Conservation (phyloP, 1,284 basidiomycete species). For the Microbotryomycetes sp. region DNA sequence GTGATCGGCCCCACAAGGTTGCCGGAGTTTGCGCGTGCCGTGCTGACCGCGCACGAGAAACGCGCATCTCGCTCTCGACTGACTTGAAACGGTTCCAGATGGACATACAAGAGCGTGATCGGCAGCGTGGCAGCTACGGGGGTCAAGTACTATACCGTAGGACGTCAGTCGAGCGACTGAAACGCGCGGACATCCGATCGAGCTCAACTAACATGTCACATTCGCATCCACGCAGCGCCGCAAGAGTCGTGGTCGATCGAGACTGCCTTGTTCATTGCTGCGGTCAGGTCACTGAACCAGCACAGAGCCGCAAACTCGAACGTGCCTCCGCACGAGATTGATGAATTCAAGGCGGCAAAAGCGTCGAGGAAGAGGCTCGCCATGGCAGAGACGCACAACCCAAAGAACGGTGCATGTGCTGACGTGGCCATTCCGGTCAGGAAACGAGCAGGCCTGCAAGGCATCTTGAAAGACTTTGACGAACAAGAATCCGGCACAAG, state of each 20-base stretch:
- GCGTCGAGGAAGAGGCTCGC: slow-evolving; percentile 1
- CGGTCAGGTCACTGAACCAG: neutral
- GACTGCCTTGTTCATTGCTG: slow-evolving; percentile 11
- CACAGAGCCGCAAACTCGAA: neutral
- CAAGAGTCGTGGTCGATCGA: slow-evolving; percentile 10
- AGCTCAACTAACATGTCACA: neutral
- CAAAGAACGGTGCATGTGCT: slow-evolving; percentile 5
- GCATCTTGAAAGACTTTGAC: slow-evolving; percentile 4
- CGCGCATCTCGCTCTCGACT: too few relatives aligned
- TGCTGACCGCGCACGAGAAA: neutral
- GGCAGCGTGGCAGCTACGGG: neutral
- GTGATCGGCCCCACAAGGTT: neutral
- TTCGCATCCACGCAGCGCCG: neutral
- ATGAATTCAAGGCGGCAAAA: neutral
- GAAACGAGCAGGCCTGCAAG: neutral
- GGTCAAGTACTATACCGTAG: neutral
- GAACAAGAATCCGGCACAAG: slow-evolving; percentile 2
- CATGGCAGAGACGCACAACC: neutral
- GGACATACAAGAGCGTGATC: neutral
- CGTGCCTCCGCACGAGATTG: neutral
- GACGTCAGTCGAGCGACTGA: neutral
- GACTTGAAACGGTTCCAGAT: neutral
- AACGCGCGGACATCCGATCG: neutral
- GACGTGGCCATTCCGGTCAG: slow-evolving; percentile 6
- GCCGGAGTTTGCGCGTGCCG: too few relatives aligned